Evolutionary conservation across 2,329 filamentous ascomycete genomes (phyloP).

Genomic region (Leptographium wingfieldii): DNA sequence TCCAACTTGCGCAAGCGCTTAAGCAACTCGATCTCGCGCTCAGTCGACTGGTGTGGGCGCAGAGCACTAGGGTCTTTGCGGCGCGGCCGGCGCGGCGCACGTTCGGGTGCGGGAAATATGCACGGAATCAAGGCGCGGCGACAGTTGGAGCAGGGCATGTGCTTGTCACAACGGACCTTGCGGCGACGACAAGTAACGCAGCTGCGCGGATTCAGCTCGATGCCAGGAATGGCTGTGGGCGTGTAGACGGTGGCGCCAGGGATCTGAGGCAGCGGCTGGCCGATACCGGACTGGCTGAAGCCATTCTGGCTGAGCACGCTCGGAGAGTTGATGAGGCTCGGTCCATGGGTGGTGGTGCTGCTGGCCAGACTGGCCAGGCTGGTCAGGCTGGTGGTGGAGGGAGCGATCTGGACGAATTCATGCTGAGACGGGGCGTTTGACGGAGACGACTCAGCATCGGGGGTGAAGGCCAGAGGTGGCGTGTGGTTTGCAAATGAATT

Average conservation of each 20-base stretch:
- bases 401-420: not conserved
- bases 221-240: conserved; percentile 14
- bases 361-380: not conserved
- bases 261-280: conserved; percentile 12
- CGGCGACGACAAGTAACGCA: conserved; percentile 39
- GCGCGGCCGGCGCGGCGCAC: conserved; percentile 40
- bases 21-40: conserved; percentile 55
- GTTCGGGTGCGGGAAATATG: conserved; percentile 34
- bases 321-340: not conserved
- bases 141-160: conserved; percentile 44
- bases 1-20: conserved; percentile 61
- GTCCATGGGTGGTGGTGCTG: not conserved
- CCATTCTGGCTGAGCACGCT: not conserved
- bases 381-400: not conserved
- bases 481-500: not conserved
- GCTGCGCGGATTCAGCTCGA: conserved; percentile 27
- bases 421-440: conserved; percentile 1
- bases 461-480: conserved; percentile 2
- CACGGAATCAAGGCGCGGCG: conserved; percentile 39
- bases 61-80: conserved; percentile 50
- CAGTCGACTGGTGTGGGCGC: conserved; percentile 41
- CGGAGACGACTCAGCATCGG: conserved; percentile 10
- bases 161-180: conserved; percentile 46
- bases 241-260: conserved; percentile 17
- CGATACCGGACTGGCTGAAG: not conserved